phyloP scores from a whole-genome alignment of 164 flowering plant genomes.

The Macadamia tetraphylla region DNA sequence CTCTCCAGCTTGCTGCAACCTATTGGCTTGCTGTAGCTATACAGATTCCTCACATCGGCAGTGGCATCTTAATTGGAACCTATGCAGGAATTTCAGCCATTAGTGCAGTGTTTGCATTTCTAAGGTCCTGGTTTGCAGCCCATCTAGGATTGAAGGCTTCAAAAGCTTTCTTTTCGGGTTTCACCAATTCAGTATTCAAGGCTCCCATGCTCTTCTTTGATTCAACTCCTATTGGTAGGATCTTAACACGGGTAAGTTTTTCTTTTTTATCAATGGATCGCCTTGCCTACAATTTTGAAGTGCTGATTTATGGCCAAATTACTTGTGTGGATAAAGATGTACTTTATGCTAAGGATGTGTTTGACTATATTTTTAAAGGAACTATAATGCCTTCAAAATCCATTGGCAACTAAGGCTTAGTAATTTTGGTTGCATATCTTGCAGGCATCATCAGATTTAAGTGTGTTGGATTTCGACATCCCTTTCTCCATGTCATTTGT shows the following conservation, averaged over 20 bases:
- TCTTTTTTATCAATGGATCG: not conserved
- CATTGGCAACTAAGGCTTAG: too few relatives aligned
- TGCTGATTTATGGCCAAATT: not conserved
- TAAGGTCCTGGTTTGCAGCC: slow-evolving; percentile 47
- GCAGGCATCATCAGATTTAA: slow-evolving; percentile 87
- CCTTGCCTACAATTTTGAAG: not conserved
- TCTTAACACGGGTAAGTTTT: slow-evolving; percentile 64
- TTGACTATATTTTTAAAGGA: not conserved
- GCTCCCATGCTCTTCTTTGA: slow-evolving; percentile 95
- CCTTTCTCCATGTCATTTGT: slow-evolving; percentile 49
- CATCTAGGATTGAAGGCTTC: slow-evolving; percentile 71
- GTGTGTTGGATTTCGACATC: slow-evolving; percentile 67
- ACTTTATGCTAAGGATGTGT: not conserved
- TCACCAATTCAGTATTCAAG: slow-evolving; percentile 55
- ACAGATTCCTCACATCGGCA: slow-evolving; percentile 38
- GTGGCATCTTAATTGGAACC: slow-evolving; percentile 46
- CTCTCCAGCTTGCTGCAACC: slow-evolving; percentile 53
- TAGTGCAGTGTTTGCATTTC: slow-evolving; percentile 47
- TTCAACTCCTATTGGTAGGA: slow-evolving; percentile 88
- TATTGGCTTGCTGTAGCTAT: slow-evolving; percentile 77
- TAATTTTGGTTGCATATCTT: slow-evolving; percentile 2
- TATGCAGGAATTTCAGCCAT: slow-evolving; percentile 49
- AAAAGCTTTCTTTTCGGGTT: slow-evolving; percentile 57
- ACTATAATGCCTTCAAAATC: not conserved
- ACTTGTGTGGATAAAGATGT: too few relatives aligned